These are phyloP conservation scores for Aspergillus flavus DNA, from an alignment of 2,329 filamentous ascomycete species.

Conservation along the genomic window DNA sequence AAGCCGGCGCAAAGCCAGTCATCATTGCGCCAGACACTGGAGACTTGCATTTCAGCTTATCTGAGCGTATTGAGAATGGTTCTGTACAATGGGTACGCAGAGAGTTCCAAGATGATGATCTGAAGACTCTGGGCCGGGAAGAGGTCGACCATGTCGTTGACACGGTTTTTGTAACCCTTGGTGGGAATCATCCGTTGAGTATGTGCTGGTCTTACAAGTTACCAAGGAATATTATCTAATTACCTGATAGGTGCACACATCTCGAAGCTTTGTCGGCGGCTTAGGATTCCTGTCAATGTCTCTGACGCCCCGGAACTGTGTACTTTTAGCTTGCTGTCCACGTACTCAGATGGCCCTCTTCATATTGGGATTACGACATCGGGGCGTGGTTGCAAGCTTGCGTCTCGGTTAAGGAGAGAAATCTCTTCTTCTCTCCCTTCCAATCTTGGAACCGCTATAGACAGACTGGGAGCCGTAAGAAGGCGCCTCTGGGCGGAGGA, in stretches of 20 bases:
- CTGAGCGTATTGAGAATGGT: constrained; percentile 47
- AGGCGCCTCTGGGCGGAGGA: constrained; percentile 75
- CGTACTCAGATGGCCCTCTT: constrained; percentile 84
- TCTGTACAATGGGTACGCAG: constrained; percentile 45
- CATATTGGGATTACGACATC: constrained; percentile 97
- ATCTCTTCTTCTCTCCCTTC: constrained; percentile 77
- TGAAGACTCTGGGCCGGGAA: constrained; percentile 75
- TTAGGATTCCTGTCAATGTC: constrained; percentile 91
- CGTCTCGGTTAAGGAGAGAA: constrained; percentile 84
- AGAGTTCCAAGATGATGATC: constrained; percentile 69
- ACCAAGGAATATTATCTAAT: constrained; percentile 22
- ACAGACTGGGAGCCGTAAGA: constrained; percentile 73
- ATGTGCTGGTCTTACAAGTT: constrained; percentile 32
- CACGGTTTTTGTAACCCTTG: constrained; percentile 82
- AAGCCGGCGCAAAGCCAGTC: constrained; percentile 78
- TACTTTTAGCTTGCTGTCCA: constrained; percentile 86
- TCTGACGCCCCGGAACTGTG: constrained; percentile 84
- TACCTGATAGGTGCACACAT: constrained; percentile 61
- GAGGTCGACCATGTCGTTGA: constrained; percentile 81
- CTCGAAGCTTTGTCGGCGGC: constrained; percentile 71
- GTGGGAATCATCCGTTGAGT: constrained; percentile 54
- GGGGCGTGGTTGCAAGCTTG: constrained; percentile 89
- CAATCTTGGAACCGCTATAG: constrained; percentile 75
- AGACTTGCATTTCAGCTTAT: constrained; percentile 61
- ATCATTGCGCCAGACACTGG: constrained; percentile 71